Conservation (phyloP, 2,329 filamentous ascomycete genomes). For the Drechslerella dactyloides region DNA sequence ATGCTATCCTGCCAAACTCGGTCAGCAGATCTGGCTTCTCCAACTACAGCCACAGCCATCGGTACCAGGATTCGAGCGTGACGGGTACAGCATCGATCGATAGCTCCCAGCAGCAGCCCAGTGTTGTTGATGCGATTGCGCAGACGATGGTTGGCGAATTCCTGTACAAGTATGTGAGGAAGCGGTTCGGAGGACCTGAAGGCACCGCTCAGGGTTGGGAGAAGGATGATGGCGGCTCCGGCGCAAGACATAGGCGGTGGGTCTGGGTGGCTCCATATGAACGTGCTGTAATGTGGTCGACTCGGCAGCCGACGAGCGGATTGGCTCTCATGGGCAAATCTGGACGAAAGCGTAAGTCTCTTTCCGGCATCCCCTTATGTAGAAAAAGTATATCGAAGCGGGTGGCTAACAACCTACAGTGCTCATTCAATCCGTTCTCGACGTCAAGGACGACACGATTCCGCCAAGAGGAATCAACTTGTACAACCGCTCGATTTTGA, state of each 20-base stretch:
- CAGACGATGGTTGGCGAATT: conserved; percentile 98
- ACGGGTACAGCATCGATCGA: conserved; percentile 63
- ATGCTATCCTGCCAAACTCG: conserved; percentile 60
- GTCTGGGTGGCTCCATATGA: conserved; percentile 98
- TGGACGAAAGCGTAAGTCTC: conserved; percentile 83
- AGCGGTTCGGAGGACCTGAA: conserved; percentile 76
- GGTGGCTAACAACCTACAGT: conserved; percentile 64
- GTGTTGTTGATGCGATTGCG: conserved; percentile 93
- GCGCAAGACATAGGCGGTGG: conserved; percentile 88
- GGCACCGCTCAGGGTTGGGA: conserved; percentile 66
- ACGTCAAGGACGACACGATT: conserved; percentile 92
- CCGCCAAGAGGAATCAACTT: conserved; percentile 70
- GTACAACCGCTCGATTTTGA: conserved; percentile 93
- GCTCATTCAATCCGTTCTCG: conserved; percentile 90
- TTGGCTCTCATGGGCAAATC: conserved; percentile 90
- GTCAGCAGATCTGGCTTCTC: conserved; percentile 57
- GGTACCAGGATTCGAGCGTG: conserved; percentile 49
- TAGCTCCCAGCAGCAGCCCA: conserved; percentile 71
- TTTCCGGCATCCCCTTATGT: too few relatives aligned
- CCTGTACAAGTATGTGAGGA: conserved; percentile 90
- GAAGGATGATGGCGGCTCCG: conserved; percentile 72
- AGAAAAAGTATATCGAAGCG: background rate
- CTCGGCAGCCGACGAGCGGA: conserved; percentile 89
- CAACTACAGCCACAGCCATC: conserved; percentile 31
- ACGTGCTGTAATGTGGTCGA: conserved; percentile 95